Evolutionary conservation across 192 early-diverging fungal species (phyloP), one percentile per base, ranked within the genome.

Genomic region (Paraglomus brasilianum): DNA sequence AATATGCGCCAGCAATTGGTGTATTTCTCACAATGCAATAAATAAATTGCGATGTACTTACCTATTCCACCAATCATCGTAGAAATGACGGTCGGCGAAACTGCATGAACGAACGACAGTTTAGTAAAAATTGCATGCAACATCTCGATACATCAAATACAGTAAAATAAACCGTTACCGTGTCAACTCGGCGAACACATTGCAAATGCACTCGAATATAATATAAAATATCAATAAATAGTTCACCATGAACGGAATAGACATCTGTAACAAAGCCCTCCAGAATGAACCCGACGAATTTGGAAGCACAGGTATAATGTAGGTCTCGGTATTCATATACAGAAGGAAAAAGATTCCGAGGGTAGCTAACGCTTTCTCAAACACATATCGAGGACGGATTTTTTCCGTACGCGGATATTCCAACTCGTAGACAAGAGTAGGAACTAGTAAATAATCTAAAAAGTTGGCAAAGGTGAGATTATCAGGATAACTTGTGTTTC

Each of bases 51-150:
- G 3, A 30, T 30, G 30, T 30, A 3, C 30, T 30, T 30, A 30
- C 30, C 30, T 30, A 71, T 98, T 98, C 95, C 95, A 98, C 95
- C 95, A 98, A 77, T 98, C 96, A 69, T 96, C 93, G 80, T 97
- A 98, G 81, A 98, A 98, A 75, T 92, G 88, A 61, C 94, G 89
- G 77, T 98, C 96, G 14, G 96, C 94, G 77, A 98, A 98, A 24
- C 85, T 84, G 50, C 10, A 59, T 19, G 40, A 43, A 61, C 24
- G 41, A 44, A 62, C 7, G 47, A 50, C 9, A 62, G 5, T 64
- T 44, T 8, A 40, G n/a, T 21, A 14, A 17, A 49, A 13, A 48
- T 60, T 5, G 8, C 36, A 40, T 22, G 4, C 19, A 9, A 58
- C 14, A 45, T 14, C 21, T 10, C 22, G 38, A 53, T 72, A 11